Conservation (phyloP, 352 stramenopile genomes). For the Phytophthora palmivora region DNA sequence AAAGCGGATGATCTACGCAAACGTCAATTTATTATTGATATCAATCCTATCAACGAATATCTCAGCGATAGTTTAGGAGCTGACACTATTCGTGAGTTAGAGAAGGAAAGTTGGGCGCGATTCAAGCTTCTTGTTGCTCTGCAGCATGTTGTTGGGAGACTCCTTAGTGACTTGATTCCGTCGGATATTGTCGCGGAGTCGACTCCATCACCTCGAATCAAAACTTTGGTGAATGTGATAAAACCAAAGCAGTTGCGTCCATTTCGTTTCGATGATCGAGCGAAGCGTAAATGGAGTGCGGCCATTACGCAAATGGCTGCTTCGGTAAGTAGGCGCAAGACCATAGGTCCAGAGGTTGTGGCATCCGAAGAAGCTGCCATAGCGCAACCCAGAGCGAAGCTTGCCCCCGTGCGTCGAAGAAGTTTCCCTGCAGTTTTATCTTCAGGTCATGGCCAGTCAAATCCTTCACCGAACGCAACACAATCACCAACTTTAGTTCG, state of each 20-base stretch:
- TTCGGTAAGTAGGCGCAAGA: constrained; percentile 24
- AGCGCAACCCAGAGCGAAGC: constrained; percentile 6
- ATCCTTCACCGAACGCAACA: background rate
- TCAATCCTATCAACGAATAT: constrained; percentile 68
- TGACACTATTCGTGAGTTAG: constrained; percentile 41
- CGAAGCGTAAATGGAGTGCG: constrained; percentile 26
- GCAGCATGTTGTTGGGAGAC: constrained; percentile 30
- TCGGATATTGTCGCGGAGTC: background rate
- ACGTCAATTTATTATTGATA: constrained; percentile 14
- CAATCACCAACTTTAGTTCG: constrained; percentile 35
- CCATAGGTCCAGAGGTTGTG: constrained; percentile 1
- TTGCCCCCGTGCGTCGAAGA: constrained; percentile 4
- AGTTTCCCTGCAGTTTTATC: constrained; percentile 15
- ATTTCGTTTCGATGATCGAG: constrained; percentile 28
- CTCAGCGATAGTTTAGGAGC: constrained; percentile 49
- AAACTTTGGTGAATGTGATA: constrained; percentile 22
- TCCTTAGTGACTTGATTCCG: constrained; percentile 38
- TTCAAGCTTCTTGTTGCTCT: constrained; percentile 48
- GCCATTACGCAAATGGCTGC: constrained; percentile 31
- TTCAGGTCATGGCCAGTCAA: constrained; percentile 1
- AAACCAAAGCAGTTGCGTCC: constrained; percentile 14
- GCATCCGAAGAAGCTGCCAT: background rate
- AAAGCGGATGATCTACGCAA: too few relatives aligned
- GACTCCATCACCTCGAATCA: constrained; percentile 16
- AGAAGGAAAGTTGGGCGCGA: constrained; percentile 62